Evolutionary conservation across 352 stramenopile genomes (phyloP).

Genomic region (Phytophthora foliorum): DNA sequence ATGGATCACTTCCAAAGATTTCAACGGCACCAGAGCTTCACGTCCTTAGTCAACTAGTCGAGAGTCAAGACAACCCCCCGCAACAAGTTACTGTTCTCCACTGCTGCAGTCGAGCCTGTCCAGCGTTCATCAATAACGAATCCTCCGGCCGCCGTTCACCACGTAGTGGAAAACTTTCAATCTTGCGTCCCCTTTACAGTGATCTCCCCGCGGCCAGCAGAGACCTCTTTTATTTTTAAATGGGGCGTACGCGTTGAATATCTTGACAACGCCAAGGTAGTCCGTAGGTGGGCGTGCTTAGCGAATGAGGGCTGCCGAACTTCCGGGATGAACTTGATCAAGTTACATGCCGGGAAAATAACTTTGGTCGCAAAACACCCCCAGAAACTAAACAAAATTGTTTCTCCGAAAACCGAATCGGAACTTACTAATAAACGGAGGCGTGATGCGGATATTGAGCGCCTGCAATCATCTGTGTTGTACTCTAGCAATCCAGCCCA

Average conservation of each 20-base stretch:
- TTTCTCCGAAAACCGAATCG: background rate
- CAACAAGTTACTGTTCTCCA: too few species aligned
- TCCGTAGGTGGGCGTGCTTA: background rate
- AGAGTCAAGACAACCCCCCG: too few species aligned
- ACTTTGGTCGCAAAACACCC: background rate
- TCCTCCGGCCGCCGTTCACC: too few species aligned
- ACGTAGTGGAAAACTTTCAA: too few species aligned
- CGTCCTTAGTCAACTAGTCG: too few species aligned
- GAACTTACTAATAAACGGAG: background rate
- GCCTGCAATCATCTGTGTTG: background rate
- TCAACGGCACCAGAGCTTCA: too few species aligned
- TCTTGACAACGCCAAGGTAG: background rate
- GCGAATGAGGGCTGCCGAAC: constrained; percentile 5
- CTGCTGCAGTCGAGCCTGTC: too few species aligned
- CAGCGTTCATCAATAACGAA: too few species aligned
- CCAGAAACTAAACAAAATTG: background rate
- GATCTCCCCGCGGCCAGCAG: too few species aligned
- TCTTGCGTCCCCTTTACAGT: too few species aligned
- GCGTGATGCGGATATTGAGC: background rate
- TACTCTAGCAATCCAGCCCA: background rate
- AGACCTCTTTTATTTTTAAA: constrained; percentile 18
- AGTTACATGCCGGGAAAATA: background rate
- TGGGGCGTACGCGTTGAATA: constrained; percentile 1
- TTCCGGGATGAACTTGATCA: background rate
- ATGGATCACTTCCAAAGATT: too few species aligned